Percentiles rank a stretch among this genome's conserved stretches.
phyloP scores from a whole-genome alignment of 108 stramenopile species.

The Aurantiochytrium sp. region DNA sequence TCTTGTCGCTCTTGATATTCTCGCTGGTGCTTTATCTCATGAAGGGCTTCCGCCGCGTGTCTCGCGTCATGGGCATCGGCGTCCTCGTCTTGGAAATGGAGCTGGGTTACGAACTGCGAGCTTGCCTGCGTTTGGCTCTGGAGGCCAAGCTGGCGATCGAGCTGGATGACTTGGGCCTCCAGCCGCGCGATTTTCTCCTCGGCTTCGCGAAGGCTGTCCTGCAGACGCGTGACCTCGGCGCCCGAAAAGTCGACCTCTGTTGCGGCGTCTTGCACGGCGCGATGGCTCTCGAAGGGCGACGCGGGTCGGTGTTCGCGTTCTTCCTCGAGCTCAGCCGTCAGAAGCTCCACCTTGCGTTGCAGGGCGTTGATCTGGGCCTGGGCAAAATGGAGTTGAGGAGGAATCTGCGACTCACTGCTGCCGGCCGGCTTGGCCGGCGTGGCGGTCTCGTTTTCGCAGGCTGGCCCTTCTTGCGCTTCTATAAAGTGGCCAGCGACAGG shows the following conservation, averaged over 20 bases:
- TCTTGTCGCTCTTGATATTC: background rate
- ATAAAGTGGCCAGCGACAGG: background rate
- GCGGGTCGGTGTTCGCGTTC: too few relatives aligned
- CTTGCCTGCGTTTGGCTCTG: background rate
- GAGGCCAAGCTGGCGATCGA: background rate
- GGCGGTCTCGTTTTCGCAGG: too few relatives aligned
- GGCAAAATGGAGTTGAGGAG: background rate
- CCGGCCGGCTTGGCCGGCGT: too few relatives aligned
- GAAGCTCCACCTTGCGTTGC: background rate
- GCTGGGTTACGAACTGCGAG: background rate
- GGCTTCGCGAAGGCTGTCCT: background rate
- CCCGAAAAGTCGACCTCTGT: background rate
- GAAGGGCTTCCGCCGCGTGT: too few relatives aligned
- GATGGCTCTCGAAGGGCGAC: background rate
- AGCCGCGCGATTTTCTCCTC: background rate
- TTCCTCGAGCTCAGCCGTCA: background rate
- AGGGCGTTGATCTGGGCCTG: background rate
- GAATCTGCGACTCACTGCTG: too few relatives aligned
- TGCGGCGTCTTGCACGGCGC: background rate
- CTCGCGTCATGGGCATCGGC: background rate
- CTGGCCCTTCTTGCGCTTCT: too few relatives aligned
- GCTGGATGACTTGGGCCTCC: background rate
- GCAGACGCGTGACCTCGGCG: background rate
- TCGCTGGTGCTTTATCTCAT: too few relatives aligned
- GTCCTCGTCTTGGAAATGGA: background rate